These are phyloP conservation scores for Furcasterigmium furcatum DNA, from an alignment of 2,329 filamentous ascomycete genomes.

Conservation along the genomic window DNA sequence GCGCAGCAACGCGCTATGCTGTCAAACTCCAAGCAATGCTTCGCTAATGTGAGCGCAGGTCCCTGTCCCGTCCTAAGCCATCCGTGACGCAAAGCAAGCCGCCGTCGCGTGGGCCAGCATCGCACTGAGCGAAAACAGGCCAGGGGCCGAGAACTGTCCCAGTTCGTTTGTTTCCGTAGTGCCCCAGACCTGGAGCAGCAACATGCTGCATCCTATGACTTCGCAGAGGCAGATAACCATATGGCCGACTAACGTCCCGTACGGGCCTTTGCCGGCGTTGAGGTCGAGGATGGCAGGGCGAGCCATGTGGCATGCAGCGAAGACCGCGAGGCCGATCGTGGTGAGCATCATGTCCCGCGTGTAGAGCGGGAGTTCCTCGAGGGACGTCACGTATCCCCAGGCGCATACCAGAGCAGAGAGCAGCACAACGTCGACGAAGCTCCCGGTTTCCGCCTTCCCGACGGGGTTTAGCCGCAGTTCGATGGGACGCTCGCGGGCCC, in stretches of 20 bases:
- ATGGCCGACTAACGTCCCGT: neutral
- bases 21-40: no score
- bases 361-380: neutral
- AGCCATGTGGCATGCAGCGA: neutral
- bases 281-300: neutral
- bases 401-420: neutral
- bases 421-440: slow-evolving; percentile 8
- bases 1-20: no score
- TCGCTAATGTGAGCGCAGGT: no score
- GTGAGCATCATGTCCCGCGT: neutral
- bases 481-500: neutral
- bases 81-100: no score
- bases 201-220: neutral
- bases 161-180: neutral
- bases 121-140: neutral
- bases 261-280: neutral
- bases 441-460: neutral
- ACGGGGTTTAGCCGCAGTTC: neutral
- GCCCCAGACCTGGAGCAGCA: neutral
- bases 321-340: neutral
- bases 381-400: neutral
- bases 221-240: neutral
- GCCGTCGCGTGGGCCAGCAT: neutral
- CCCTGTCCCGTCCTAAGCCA: no score
- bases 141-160: neutral